These are phyloP conservation scores for Aspergillus bridgeri DNA, from an alignment of 495 filamentous ascomycete species.

Conservation along the genomic window DNA sequence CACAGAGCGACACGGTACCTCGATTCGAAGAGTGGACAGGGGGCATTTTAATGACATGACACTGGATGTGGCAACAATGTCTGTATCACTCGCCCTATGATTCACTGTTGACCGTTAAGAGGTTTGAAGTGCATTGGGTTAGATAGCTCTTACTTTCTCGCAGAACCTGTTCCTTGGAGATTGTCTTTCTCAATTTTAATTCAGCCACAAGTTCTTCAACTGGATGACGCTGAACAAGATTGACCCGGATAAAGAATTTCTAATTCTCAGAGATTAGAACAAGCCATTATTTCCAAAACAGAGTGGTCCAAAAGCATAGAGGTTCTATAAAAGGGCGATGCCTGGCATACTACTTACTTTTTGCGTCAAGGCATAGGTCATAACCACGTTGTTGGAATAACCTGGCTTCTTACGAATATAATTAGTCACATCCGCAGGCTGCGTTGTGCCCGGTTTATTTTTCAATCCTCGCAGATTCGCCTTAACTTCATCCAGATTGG, in stretches of 20 bases:
- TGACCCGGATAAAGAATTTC: slow-evolving; percentile 73
- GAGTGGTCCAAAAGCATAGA: background rate
- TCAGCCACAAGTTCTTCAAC: slow-evolving; percentile 67
- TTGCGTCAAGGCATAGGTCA: slow-evolving; percentile 89
- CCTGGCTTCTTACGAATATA: slow-evolving; percentile 63
- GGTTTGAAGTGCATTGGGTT: background rate
- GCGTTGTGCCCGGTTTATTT: slow-evolving; percentile 89
- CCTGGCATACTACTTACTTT: slow-evolving; percentile 54
- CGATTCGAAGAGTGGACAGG: slow-evolving; percentile 76
- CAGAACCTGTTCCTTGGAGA: slow-evolving; percentile 76
- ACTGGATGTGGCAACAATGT: slow-evolving; percentile 81
- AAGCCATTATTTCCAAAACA: background rate
- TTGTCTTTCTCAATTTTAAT: slow-evolving; percentile 64
- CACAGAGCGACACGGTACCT: slow-evolving; percentile 72
- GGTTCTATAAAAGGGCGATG: background rate
- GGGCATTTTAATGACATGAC: slow-evolving; percentile 92
- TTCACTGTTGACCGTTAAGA: slow-evolving; percentile 55
- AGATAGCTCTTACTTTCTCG: slow-evolving; percentile 66
- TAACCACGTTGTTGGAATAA: slow-evolving; percentile 71
- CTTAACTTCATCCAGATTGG: slow-evolving; percentile 83
- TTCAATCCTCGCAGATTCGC: slow-evolving; percentile 89
- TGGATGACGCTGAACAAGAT: slow-evolving; percentile 68
- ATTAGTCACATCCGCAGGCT: slow-evolving; percentile 84
- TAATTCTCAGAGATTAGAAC: slow-evolving; percentile 31
- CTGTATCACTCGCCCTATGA: slow-evolving; percentile 76